These are phyloP conservation scores for Morella rubra DNA, from an alignment of 306 rosid species.

Conservation along the genomic window DNA sequence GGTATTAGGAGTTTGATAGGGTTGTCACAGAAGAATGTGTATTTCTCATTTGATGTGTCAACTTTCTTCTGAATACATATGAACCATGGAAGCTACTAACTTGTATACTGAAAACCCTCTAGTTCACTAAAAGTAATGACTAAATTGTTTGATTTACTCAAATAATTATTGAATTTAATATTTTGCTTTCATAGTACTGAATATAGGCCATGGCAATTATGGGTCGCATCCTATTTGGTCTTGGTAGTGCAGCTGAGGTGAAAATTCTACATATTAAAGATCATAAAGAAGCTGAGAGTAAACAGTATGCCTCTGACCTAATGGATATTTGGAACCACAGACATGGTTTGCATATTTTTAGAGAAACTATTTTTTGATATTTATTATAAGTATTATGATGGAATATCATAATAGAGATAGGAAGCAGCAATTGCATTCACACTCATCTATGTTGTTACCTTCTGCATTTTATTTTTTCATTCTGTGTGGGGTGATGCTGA, in stretches of 20 bases:
- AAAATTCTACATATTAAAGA: neutral
- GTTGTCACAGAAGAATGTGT: neutral
- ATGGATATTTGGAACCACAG: neutral
- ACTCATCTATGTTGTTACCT: neutral
- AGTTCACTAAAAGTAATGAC: neutral
- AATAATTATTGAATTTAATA: neutral
- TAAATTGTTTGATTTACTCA: neutral
- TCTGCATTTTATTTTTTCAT: neutral
- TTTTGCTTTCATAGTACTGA: neutral
- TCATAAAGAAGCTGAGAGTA: neutral
- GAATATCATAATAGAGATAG: no score
- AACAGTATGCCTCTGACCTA: neutral
- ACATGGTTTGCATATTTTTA: no score
- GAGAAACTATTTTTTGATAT: no score
- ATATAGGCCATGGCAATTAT: neutral
- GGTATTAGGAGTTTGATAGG: neutral
- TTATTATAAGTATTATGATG: no score
- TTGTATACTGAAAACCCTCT: neutral
- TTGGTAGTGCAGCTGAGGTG: neutral
- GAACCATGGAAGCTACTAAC: neutral
- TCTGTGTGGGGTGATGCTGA: constrained; percentile 6
- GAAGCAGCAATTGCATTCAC: neutral
- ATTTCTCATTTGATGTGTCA: neutral
- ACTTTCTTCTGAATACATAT: neutral
- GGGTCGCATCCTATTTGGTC: neutral